Evolutionary conservation across 2,329 filamentous ascomycete genomes (phyloP).

Genomic region (Penicillium sp.): DNA sequence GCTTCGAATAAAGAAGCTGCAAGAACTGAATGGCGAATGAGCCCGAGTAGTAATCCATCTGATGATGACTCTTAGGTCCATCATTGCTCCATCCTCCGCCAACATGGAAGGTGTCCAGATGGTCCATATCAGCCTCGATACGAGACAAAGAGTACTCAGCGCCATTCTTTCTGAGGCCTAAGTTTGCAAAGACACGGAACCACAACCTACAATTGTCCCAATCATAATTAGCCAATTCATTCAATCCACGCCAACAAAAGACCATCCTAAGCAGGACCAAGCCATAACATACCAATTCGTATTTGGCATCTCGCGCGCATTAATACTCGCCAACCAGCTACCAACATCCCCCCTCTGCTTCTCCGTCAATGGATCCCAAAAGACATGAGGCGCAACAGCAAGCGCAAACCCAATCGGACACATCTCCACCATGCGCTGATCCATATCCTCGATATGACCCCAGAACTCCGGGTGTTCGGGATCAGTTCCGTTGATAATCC

Average conservation of each 20-base stretch:
- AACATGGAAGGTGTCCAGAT: slow-evolving; percentile 78
- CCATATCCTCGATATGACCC: slow-evolving; percentile 72
- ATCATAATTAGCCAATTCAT: not conserved
- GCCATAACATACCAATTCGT: slow-evolving; percentile 60
- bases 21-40: slow-evolving; percentile 80
- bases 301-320: slow-evolving; percentile 67
- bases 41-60: slow-evolving; percentile 84
- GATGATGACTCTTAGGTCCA: slow-evolving; percentile 73
- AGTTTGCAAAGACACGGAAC: slow-evolving; percentile 82
- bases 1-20: slow-evolving; percentile 72
- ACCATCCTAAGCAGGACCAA: not conserved
- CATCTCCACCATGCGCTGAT: slow-evolving; percentile 84
- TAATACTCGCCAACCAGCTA: slow-evolving; percentile 73
- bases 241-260: not conserved
- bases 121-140: slow-evolving; percentile 72
- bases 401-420: slow-evolving; percentile 75
- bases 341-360: slow-evolving; percentile 66
- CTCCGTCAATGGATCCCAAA: slow-evolving; percentile 66
- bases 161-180: slow-evolving; percentile 73
- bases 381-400: slow-evolving; percentile 62
- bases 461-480: slow-evolving; percentile 70
- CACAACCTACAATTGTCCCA: slow-evolving; percentile 62
- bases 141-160: slow-evolving; percentile 68
- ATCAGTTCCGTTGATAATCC: slow-evolving; percentile 69
- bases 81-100: slow-evolving; percentile 82